phyloP scores from a whole-genome alignment of 2,329 filamentous ascomycete species.

The Tolypocladium paradoxum region DNA sequence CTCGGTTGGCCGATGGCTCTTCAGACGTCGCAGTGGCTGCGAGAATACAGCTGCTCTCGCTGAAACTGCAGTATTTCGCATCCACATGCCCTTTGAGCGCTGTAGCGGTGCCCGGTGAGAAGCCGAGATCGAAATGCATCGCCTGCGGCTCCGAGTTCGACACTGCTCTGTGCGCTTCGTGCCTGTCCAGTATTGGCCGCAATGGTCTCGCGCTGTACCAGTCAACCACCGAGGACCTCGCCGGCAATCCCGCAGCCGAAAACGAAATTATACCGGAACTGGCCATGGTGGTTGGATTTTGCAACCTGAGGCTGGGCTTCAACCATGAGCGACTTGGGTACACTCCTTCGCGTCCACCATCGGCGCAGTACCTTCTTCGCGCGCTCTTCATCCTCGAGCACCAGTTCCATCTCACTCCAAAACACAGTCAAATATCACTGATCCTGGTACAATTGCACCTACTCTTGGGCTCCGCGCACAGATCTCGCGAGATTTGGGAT shows the following conservation, averaged over 20 bases:
- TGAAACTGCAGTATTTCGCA: slow-evolving; percentile 34
- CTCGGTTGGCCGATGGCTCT: slow-evolving; percentile 17
- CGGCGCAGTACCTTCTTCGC: slow-evolving; percentile 28
- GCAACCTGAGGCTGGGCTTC: slow-evolving; percentile 20
- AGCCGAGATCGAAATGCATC: slow-evolving; percentile 11
- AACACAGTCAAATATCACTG: slow-evolving; percentile 35
- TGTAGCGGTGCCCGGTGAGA: slow-evolving; percentile 7
- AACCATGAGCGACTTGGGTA: slow-evolving; percentile 1
- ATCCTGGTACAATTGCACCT: slow-evolving; percentile 42
- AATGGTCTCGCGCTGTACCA: slow-evolving; percentile 11
- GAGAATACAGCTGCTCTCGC: slow-evolving; percentile 21
- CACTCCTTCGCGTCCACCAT: slow-evolving; percentile 6
- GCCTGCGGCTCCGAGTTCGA: slow-evolving; percentile 12
- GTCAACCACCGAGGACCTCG: slow-evolving; percentile 1
- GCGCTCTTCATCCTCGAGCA: slow-evolving; percentile 39
- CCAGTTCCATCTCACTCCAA: slow-evolving; percentile 32
- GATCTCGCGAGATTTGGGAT: slow-evolving; percentile 37
- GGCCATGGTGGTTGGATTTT: slow-evolving; percentile 22
- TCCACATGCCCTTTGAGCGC: slow-evolving; percentile 24
- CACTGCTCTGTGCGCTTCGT: slow-evolving; percentile 9
- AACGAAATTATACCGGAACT: slow-evolving; percentile 20
- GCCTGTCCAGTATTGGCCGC: slow-evolving; percentile 13
- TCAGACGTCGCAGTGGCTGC: slow-evolving; percentile 12
- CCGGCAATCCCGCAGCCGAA: not conserved
- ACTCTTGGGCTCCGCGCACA: slow-evolving; percentile 36